Evolutionary conservation across 306 rosid species (phyloP).

Genomic region (Luffa aegyptiaca): DNA sequence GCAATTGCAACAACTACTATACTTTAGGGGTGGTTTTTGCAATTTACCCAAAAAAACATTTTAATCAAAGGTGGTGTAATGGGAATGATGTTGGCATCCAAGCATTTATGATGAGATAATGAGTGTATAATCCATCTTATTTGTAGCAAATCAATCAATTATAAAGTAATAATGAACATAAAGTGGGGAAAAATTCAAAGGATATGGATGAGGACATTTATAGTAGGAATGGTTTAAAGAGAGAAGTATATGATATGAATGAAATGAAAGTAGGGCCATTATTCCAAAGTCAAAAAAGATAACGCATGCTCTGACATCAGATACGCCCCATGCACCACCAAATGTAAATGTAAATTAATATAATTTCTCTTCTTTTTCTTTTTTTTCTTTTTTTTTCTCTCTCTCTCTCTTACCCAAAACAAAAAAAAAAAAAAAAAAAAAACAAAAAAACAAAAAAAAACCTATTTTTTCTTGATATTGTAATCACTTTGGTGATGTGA

Average conservation of each 20-base stretch:
- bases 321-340: constrained; percentile 1
- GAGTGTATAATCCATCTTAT: neutral
- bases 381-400: neutral
- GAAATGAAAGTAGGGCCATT: neutral
- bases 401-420: neutral
- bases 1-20: no score
- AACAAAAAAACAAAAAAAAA: neutral
- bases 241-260: neutral
- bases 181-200: neutral
- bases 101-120: neutral
- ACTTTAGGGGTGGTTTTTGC: no score
- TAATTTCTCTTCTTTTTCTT: neutral
- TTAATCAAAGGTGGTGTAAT: no score
- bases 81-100: neutral
- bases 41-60: no score
- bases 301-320: constrained; percentile 19
- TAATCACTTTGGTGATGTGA: neutral
- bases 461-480: neutral
- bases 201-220: neutral
- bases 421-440: neutral
- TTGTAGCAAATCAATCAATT: neutral
- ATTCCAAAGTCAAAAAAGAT: neutral
- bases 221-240: neutral
- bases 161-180: neutral
- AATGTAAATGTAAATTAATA: neutral